Evolutionary conservation across 2,329 filamentous ascomycete genomes (phyloP).

Genomic region (Rutstroemia sydowiana): DNA sequence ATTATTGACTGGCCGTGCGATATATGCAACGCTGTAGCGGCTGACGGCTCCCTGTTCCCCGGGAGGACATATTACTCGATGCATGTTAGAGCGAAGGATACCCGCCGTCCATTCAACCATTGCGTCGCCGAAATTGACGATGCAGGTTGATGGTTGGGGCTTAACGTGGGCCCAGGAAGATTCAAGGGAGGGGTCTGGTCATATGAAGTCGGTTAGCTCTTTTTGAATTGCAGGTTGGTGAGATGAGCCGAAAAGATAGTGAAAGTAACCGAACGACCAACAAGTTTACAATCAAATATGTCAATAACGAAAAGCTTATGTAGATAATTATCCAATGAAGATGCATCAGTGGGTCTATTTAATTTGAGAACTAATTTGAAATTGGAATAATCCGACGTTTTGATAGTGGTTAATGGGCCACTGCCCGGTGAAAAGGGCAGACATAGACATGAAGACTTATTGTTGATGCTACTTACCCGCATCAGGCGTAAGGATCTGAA

Average conservation of each 20-base stretch:
- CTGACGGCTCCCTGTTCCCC: slow-evolving; percentile 10
- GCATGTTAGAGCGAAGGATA: slow-evolving; percentile 22
- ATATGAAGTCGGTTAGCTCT: not conserved
- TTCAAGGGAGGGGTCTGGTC: slow-evolving; percentile 23
- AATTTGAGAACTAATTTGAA: not conserved
- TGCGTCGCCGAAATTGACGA: slow-evolving; percentile 32
- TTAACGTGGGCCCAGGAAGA: slow-evolving; percentile 30
- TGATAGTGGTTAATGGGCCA: too few relatives aligned
- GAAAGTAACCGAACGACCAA: too few relatives aligned
- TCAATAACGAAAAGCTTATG: too few relatives aligned
- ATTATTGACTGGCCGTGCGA: slow-evolving; percentile 40
- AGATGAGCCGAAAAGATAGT: too few relatives aligned
- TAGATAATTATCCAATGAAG: too few relatives aligned
- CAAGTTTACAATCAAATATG: too few relatives aligned
- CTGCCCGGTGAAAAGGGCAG: too few relatives aligned
- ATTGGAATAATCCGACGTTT: too few relatives aligned
- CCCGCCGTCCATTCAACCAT: slow-evolving; percentile 26
- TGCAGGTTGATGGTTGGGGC: slow-evolving; percentile 26
- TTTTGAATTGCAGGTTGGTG: not conserved
- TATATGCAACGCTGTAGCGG: slow-evolving; percentile 46
- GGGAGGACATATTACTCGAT: slow-evolving; percentile 25
- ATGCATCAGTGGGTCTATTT: not conserved
- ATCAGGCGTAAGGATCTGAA: slow-evolving; percentile 32
- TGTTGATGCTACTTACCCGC: not conserved
- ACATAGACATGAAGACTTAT: too few relatives aligned